A percentile compares a stretch with the other conserved stretches of the same genome.
phyloP scores from a whole-genome alignment of 345 rosid species.

The Arabis hirsuta region DNA sequence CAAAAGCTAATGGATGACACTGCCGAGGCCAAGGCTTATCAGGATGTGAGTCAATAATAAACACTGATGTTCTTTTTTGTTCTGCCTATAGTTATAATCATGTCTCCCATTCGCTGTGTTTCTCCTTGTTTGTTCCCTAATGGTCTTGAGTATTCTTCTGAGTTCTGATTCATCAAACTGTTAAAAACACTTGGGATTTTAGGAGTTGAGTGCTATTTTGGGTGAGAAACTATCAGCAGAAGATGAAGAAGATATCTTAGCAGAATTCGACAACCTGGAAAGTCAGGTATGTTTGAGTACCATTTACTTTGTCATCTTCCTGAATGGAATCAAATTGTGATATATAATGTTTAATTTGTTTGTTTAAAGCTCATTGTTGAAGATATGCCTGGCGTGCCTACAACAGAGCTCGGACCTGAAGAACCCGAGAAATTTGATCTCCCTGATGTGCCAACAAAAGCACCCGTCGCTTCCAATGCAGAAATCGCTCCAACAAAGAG shows the following conservation, averaged over 20 bases:
- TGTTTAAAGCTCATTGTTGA: conserved; percentile 58
- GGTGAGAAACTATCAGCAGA: conserved; percentile 91
- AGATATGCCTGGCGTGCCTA: conserved; percentile 82
- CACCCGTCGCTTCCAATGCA: conserved; percentile 51
- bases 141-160: conserved; percentile 8
- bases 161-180: conserved; percentile 16
- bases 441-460: conserved; percentile 80
- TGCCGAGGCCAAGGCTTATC: conserved; percentile 91
- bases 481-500: conserved; percentile 50
- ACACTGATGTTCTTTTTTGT: background rate
- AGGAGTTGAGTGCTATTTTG: conserved; percentile 90
- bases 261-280: conserved; percentile 92
- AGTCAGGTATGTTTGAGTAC: conserved; percentile 57
- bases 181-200: conserved; percentile 26
- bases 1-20: conserved; percentile 96
- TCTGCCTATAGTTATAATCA: background rate
- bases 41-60: conserved; percentile 71
- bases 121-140: conserved; percentile 10
- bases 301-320: conserved; percentile 1
- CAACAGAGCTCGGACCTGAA: conserved; percentile 46
- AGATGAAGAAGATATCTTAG: conserved; percentile 93
- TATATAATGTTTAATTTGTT: conserved; percentile 11
- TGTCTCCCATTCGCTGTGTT: background rate
- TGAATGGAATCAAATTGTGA: conserved; percentile 22
- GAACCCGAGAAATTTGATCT: conserved; percentile 63